phyloP scores from a whole-genome alignment of 2,329 filamentous ascomycete genomes.

The Aspergillus sergii region DNA sequence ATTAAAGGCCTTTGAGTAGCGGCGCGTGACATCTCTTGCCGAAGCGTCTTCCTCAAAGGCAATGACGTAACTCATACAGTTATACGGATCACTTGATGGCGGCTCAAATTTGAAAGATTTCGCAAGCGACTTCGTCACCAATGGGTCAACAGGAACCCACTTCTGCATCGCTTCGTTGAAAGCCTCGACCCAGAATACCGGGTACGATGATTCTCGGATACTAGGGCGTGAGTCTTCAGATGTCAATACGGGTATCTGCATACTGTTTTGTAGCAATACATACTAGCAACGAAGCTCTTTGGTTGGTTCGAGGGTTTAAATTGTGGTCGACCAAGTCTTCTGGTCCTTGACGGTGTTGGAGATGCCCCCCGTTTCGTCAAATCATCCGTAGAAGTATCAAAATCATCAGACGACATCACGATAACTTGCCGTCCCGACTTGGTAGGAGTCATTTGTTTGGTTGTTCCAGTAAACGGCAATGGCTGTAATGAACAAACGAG shows the following conservation, averaged over 20 bases:
- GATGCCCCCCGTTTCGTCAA: slow-evolving; percentile 15
- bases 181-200: slow-evolving; percentile 92
- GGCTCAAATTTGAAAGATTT: slow-evolving; percentile 80
- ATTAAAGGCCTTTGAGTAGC: slow-evolving; percentile 86
- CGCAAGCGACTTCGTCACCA: slow-evolving; percentile 79
- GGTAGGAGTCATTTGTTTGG: slow-evolving; percentile 46
- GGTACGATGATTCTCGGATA: slow-evolving; percentile 72
- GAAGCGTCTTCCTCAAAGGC: slow-evolving; percentile 80
- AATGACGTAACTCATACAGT: slow-evolving; percentile 79
- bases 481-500: slow-evolving; percentile 90
- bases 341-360: slow-evolving; percentile 23
- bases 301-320: slow-evolving; percentile 29
- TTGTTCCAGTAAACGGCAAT: slow-evolving; percentile 64
- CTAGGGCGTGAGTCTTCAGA: slow-evolving; percentile 41
- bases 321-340: slow-evolving; percentile 41
- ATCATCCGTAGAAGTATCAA: slow-evolving; percentile 34
- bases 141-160: slow-evolving; percentile 85
- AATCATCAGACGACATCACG: slow-evolving; percentile 39
- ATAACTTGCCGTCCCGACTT: slow-evolving; percentile 43
- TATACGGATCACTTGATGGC: slow-evolving; percentile 73
- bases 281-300: slow-evolving; percentile 24
- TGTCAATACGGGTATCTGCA: slow-evolving; percentile 11
- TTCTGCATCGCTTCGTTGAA: slow-evolving; percentile 84
- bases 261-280: slow-evolving; percentile 8
- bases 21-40: slow-evolving; percentile 80